Evolutionary conservation across 208 protist species (phyloP).

Genomic region (Vickermania spadyakhi): DNA sequence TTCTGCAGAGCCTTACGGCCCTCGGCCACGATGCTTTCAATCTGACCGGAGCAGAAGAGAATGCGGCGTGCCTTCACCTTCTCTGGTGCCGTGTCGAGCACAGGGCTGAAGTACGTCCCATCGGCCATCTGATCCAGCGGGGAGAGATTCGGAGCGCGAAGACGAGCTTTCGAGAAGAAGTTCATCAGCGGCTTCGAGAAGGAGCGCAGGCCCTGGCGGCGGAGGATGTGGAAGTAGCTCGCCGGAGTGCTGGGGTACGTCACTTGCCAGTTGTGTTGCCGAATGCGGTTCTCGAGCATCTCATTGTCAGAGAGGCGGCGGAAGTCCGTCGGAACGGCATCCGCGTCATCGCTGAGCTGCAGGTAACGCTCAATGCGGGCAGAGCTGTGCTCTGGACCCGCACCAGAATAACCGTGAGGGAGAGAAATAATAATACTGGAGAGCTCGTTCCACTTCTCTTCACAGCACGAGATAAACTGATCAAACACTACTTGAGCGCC

Average conservation of each 20-base stretch:
- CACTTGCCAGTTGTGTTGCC: constrained; percentile 89
- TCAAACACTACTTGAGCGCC: constrained; percentile 98
- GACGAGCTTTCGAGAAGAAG: constrained; percentile 89
- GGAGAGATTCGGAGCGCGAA: constrained; percentile 88
- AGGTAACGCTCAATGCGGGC: constrained; percentile 97
- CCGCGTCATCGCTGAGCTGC: constrained; percentile 92
- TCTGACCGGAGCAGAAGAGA: constrained; percentile 97
- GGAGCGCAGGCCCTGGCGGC: constrained; percentile 94
- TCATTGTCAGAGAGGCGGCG: constrained; percentile 42
- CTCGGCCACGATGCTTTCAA: constrained; percentile 95
- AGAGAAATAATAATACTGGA: constrained; percentile 94
- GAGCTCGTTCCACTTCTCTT: constrained; percentile 96
- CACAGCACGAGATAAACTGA: constrained; percentile 89
- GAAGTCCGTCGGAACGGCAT: constrained; percentile 64
- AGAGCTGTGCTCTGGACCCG: constrained; percentile 96
- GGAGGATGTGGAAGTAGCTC: constrained; percentile 98
- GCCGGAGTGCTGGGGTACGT: constrained; percentile 95
- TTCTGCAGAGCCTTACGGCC: constrained; percentile 41
- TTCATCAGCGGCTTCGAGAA: constrained; percentile 98
- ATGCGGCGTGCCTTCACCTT: constrained; percentile 77
- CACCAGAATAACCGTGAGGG: constrained; percentile 98
- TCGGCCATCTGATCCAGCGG: constrained; percentile 59
- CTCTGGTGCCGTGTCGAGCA: constrained; percentile 52
- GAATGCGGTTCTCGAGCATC: constrained; percentile 68
- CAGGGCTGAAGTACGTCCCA: constrained; percentile 56